These are phyloP conservation scores for Novymonas esmeraldas DNA, from an alignment of 208 protist species.

Conservation along the genomic window DNA sequence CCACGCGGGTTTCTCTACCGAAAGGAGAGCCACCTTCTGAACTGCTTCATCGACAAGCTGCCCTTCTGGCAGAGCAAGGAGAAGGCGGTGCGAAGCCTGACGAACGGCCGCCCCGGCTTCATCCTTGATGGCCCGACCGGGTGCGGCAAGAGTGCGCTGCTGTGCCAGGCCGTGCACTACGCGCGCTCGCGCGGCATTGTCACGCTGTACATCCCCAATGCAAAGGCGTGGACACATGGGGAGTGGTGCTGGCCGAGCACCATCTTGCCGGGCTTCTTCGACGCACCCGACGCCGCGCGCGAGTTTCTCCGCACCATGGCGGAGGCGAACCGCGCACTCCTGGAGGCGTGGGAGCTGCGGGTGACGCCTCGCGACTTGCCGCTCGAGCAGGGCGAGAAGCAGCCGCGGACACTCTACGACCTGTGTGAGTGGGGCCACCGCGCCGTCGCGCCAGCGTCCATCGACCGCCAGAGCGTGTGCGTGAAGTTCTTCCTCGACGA, in stretches of 20 bases:
- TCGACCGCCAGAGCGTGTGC: slow-evolving; percentile 89
- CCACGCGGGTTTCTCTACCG: slow-evolving; percentile 92
- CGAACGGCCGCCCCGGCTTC: slow-evolving; percentile 71
- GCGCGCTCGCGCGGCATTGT: slow-evolving; percentile 70
- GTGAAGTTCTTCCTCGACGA: slow-evolving; percentile 93
- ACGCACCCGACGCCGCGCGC: slow-evolving; percentile 85
- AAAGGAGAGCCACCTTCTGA: slow-evolving; percentile 88
- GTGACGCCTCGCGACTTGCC: slow-evolving; percentile 86
- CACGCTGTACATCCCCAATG: slow-evolving; percentile 88
- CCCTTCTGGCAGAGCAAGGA: slow-evolving; percentile 80
- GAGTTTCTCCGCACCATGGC: slow-evolving; percentile 84
- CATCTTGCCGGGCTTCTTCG: slow-evolving; percentile 91
- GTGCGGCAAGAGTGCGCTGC: slow-evolving; percentile 87
- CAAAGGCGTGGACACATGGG: slow-evolving; percentile 88
- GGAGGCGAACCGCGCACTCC: slow-evolving; percentile 53
- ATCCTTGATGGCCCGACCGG: slow-evolving; percentile 89
- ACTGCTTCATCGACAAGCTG: slow-evolving; percentile 90
- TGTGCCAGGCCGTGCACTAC: slow-evolving; percentile 90
- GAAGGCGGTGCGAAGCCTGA: slow-evolving; percentile 59
- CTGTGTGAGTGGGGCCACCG: slow-evolving; percentile 87
- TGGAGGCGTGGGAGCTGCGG: slow-evolving; percentile 70
- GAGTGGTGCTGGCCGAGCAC: slow-evolving; percentile 93
- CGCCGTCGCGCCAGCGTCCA: slow-evolving; percentile 77
- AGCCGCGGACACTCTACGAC: slow-evolving; percentile 73
- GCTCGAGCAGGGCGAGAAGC: slow-evolving; percentile 75